Base-by-base conservation (phyloP, 306 rosid species). In the Castanospermum australe region DNA sequence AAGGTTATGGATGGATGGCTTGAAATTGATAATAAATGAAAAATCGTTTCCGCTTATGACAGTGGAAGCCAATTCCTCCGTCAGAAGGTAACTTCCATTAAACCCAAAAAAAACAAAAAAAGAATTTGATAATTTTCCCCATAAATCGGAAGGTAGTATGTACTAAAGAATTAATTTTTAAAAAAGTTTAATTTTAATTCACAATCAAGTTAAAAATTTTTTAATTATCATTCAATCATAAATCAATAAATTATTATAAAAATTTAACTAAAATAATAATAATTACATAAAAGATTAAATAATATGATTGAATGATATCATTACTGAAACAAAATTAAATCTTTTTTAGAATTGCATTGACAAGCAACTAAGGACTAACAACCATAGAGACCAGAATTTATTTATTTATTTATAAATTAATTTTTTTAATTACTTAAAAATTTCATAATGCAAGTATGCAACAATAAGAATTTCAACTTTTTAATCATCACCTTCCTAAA, bases 401-500 rank as follows among this genome's bases (percentile, higher is more conserved):
- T 28, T 28, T 28, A 28, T 28, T 28, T 1, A 28, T 28, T 28
- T 28, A 1, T 28, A 28, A 28, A 28, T 28, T 12, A 13, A 39
- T 17, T 59, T 7, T 3, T 33, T 33, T 1, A 28, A 28, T 17
- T 0, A 68, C 25, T 45, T 17, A 5, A 52, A 18, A 21, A 6
- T n/a, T 28, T 65, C 18, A 48, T 2, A 63, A 67, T 10, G 15
- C 5, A 30, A 48, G 1, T 55, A 67, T 10, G 15, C 5, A 30
- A 47, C 3, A n/a, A 21, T 4, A 75, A 44, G n/a, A 12, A 70
- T 8, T 12, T 35, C 5, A 5, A 9, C 39, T 33, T 0, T 10
- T 33, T 4, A 5, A 24, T 0, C 3, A 12, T 70, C 42, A 95
- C 99, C 97, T 95, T 93, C 66, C 82, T 79, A 67, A 82, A 89